Evolutionary conservation across 495 filamentous ascomycete genomes (phyloP), one percentile per base, ranked within the genome.

Genomic region (Trichoderma asperelloides): DNA sequence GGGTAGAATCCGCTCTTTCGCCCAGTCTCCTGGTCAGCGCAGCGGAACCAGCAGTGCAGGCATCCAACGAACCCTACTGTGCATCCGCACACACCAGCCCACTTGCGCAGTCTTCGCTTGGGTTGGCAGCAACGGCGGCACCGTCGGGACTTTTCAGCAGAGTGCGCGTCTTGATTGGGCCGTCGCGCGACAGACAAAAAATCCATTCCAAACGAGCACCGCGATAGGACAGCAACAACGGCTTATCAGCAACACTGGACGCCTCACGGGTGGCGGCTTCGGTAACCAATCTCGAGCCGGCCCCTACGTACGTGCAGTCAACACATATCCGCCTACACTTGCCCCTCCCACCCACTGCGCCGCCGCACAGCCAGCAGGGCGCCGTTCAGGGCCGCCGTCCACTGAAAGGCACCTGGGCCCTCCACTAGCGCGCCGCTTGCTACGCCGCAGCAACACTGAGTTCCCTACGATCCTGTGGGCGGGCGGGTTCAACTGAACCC

Each of bases 61-160:
- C 55, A 60, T 30, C 55, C 25, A 60, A 9, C 55, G 55, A 60
- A 30, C 55, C 55, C 55, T 60, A 60, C 55, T 27, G 55, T 18
- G 27, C 55, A 60, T 60, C 55, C 55, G 27, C 27, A 23, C 55
- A 30, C 23, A 60, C 27, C 55, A 23, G 49, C 55, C 25, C 55
- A 30, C 55, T 60, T 25, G 49, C 49, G 18, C 49, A n/a, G 49
- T 25, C 13, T 16, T 16, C 41, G 41, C 18, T 16, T 18, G 13
- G 12, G 41, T 45, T 45, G n/a, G 49, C 47, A 51, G 47, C 47
- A 51, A 51, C 7, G 27, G 51, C 55, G 55, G 55, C 55, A 60
- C 13, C 55, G 25, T 28, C 55, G 55, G 55, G 55, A 60, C 2
- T 57, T n/a, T 60, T 60, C 25, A 60, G 43, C 15, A 30, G 4